Conservation (phyloP, 305 asterid genomes). For the Stenogyne calaminthoides region DNA sequence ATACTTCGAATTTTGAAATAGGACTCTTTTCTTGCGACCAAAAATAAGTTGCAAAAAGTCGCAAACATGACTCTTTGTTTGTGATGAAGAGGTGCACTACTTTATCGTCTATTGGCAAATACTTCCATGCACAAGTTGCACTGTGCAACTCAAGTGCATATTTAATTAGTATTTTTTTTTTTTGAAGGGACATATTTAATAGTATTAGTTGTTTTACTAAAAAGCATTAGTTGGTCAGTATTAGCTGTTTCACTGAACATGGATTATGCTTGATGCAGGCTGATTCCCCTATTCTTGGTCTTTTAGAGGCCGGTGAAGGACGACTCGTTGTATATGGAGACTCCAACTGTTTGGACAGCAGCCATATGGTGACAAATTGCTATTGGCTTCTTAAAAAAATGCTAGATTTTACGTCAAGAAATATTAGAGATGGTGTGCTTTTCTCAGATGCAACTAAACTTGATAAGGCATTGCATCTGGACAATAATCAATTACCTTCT, state of each 20-base stretch:
- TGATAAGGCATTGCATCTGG: constrained; percentile 61
- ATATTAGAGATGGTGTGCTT: constrained; percentile 68
- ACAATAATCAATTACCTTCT: constrained; percentile 75
- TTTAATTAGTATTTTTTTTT: too few species aligned
- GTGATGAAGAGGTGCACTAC: neutral
- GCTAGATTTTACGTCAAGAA: constrained; percentile 68
- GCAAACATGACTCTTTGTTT: too few species aligned
- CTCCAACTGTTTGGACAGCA: constrained; percentile 97
- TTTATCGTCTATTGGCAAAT: too few species aligned
- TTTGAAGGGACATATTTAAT: too few species aligned
- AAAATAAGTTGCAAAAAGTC: neutral
- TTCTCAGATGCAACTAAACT: constrained; percentile 69
- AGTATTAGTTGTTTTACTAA: too few species aligned
- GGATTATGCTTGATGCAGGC: constrained; percentile 49
- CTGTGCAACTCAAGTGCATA: too few species aligned
- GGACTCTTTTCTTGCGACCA: neutral
- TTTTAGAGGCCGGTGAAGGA: constrained; percentile 71
- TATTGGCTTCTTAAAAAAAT: constrained; percentile 91
- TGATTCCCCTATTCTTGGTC: constrained; percentile 95
- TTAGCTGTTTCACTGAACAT: too few species aligned
- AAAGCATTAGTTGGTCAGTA: too few species aligned
- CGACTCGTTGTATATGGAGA: constrained; percentile 89
- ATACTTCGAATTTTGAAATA: neutral
- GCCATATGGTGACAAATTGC: constrained; percentile 98
- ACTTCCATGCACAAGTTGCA: neutral